Evolutionary conservation across 2,329 filamentous ascomycete genomes (phyloP), one percentile per base, ranked within the genome.

Genomic region (Ophiostoma australiae): DNA sequence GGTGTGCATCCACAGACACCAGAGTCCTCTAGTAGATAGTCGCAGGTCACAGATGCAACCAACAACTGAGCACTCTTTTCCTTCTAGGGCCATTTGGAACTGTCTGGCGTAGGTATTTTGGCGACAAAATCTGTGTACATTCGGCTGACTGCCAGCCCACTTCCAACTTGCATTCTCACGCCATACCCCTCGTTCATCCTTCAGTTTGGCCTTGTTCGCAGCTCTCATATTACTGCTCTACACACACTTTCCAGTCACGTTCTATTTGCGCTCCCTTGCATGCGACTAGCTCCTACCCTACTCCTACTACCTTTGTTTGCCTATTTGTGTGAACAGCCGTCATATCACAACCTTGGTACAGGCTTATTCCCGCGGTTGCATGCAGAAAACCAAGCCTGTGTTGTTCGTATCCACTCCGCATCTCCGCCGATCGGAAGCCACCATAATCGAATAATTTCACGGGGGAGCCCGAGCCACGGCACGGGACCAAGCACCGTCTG

Each of bases 341-440:
- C 44, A 48, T 48, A 20, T 17, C 17, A 20, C 4, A 27, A 58
- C n/a, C 31, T 13, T 27, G 52, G 52, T 23, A n/a, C 52, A 27
- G n/a, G 23, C 52, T 23, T 58, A 27, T 27, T 58, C 52, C 52
- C 52, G 52, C 52, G 27, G 52, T 27, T 58, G 52, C 52, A 58
- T 58, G 52, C 23, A 58, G 52, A 23, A 58, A 58, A 58, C 52
- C 52, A 27, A 58, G 10, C 15, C 27, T 15, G 52, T 27, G 23
- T 58, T 58, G 52, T 15, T 58, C 52, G 27, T 63, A 63, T 27
- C 27, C 55, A 61, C 27, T 61, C 55, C 58, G 58, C 27, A 35
- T 33, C 27, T 27, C 10, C 15, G 15, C 58, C 58, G 58, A 63
- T 33, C 35, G 58, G 6, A 63, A 33, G 58, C 39, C 39, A 67